Conservation (phyloP, 139 green algal genomes). For the Chlamydomonas incerta region DNA sequence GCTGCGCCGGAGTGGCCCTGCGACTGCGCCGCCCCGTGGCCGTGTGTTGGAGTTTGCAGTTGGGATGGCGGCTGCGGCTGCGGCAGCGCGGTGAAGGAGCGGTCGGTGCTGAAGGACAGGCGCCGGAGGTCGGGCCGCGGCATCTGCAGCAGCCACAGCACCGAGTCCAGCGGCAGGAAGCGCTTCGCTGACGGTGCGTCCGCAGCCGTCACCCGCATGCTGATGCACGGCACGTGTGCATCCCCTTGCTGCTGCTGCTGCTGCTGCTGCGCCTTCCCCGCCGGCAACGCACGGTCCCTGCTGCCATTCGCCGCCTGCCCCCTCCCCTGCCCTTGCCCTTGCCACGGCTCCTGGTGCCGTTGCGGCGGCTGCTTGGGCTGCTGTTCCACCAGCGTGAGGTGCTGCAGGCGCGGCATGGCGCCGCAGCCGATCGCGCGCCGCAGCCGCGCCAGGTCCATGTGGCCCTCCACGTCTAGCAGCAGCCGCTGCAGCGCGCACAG, state of each 20-base stretch:
- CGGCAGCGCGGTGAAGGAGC: conserved; percentile 1
- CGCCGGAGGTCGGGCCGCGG: not conserved
- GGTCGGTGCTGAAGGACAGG: not conserved
- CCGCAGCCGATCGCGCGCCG: not conserved
- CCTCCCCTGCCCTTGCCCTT: too few species aligned
- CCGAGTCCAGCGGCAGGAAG: not conserved
- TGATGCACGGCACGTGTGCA: too few species aligned
- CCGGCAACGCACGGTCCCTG: too few species aligned
- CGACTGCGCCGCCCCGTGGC: too few species aligned
- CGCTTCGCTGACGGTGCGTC: not conserved
- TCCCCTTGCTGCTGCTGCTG: too few species aligned
- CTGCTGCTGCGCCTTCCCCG: too few species aligned
- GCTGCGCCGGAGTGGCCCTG: not conserved
- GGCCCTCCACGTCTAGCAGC: not conserved
- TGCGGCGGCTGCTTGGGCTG: not conserved
- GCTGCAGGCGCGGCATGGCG: not conserved
- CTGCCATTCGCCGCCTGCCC: too few species aligned
- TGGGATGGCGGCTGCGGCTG: not conserved
- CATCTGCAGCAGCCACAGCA: conserved; percentile 35
- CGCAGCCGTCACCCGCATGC: too few species aligned
- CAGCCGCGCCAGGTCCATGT: not conserved
- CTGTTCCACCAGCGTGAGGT: conserved; percentile 21
- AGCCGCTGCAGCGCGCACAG: conserved; percentile 6
- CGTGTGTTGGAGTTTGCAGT: too few species aligned
- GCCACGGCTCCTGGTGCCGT: not conserved